Conservation (phyloP, 2,329 filamentous ascomycete species). For the Fusarium burgessii region DNA sequence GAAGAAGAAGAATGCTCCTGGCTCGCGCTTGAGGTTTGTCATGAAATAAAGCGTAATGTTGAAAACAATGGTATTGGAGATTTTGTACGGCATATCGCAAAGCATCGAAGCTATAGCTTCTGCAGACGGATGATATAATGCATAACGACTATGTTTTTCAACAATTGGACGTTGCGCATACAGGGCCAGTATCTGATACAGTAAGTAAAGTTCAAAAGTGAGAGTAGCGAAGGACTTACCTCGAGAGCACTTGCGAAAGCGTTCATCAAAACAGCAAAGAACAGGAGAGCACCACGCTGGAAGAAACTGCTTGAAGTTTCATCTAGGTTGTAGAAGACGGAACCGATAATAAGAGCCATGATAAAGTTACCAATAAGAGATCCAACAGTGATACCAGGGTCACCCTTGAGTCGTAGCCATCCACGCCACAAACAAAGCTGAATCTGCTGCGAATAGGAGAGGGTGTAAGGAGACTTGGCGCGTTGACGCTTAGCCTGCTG, state of each 20-base stretch:
- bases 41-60: constrained; percentile 89
- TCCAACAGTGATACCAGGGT: constrained; percentile 79
- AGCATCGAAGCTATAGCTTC: constrained; percentile 92
- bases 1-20: constrained; percentile 88
- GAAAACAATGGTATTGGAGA: constrained; percentile 79
- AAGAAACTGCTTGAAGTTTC: constrained; percentile 79
- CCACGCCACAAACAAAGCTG: constrained; percentile 84
- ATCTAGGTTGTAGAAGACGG: constrained; percentile 83
- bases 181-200: constrained; percentile 77
- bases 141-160: constrained; percentile 88
- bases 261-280: constrained; percentile 90
- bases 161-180: constrained; percentile 93
- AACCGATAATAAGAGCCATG: constrained; percentile 82
- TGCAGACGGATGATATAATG: constrained; percentile 88
- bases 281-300: constrained; percentile 81
- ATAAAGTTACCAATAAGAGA: constrained; percentile 77
- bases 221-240: constrained; percentile 52
- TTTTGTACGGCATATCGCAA: constrained; percentile 83
- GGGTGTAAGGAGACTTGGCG: constrained; percentile 81
- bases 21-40: constrained; percentile 79
- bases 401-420: constrained; percentile 79
- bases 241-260: constrained; percentile 85
- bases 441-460: constrained; percentile 82
- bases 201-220: neutral
- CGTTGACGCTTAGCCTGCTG: constrained; percentile 71